Evolutionary conservation across 1,284 basidiomycete species (phyloP).

Genomic region (Irpex rosettiformis): DNA sequence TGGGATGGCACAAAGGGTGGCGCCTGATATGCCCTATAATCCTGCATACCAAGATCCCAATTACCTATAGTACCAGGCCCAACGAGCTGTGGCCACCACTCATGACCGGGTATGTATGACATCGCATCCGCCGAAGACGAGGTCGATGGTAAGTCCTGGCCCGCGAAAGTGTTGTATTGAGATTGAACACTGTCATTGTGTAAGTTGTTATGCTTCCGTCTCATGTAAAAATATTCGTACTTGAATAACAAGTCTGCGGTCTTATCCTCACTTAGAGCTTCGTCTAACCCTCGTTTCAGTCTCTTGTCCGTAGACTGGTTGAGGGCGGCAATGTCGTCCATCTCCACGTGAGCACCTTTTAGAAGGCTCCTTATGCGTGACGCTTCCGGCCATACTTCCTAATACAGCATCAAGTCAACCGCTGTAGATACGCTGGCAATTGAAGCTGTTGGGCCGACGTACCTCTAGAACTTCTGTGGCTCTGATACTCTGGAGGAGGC

Average conservation of each 20-base stretch:
- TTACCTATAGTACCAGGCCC: conserved; percentile 10
- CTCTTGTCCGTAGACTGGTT: conserved; percentile 32
- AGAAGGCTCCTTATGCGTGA: conserved; percentile 67
- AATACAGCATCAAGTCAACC: background rate
- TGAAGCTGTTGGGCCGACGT: conserved; percentile 15
- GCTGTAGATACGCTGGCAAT: conserved; percentile 36
- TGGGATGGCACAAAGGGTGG: conserved; percentile 16
- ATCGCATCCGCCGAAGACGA: background rate
- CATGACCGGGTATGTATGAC: conserved; percentile 49
- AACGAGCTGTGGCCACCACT: conserved; percentile 62
- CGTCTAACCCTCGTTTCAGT: conserved; percentile 60
- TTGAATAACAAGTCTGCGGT: conserved; percentile 47
- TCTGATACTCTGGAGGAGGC: conserved; percentile 63
- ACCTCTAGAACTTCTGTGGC: conserved; percentile 75
- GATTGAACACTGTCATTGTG: background rate
- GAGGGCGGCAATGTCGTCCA: conserved; percentile 38
- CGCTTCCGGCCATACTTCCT: conserved; percentile 69
- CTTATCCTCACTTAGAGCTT: conserved; percentile 60
- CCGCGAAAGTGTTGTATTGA: conserved; percentile 3
- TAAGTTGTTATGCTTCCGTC: conserved; percentile 57
- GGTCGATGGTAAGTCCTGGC: background rate
- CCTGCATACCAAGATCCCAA: conserved; percentile 1
- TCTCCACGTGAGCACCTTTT: conserved; percentile 61
- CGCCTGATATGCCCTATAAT: conserved; percentile 12
- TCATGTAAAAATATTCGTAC: conserved; percentile 44